phyloP scores from a whole-genome alignment of 768 basidiomycete species.

The Leccinum arenicola region DNA sequence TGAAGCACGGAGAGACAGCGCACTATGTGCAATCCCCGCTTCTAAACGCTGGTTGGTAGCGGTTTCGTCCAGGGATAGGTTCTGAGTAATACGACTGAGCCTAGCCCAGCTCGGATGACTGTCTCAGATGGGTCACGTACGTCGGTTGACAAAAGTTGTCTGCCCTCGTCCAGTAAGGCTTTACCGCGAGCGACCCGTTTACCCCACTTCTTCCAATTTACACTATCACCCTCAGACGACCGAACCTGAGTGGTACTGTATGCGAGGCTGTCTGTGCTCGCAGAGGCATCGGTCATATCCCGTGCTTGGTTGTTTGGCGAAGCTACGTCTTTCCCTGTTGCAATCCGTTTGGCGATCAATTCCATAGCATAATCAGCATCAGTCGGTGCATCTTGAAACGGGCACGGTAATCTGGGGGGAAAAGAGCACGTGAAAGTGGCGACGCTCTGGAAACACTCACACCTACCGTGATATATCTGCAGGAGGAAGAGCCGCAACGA shows the following conservation, averaged over 20 bases:
- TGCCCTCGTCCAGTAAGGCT: conserved; percentile 40
- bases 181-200: conserved; percentile 46
- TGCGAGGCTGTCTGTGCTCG: conserved; percentile 5
- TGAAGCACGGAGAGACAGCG: conserved; percentile 6
- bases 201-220: conserved; percentile 61
- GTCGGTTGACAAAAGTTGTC: conserved; percentile 35
- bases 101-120: conserved; percentile 3
- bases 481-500: conserved; percentile 50
- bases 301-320: conserved; percentile 18
- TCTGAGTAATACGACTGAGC: neutral
- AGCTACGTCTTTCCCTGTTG: conserved; percentile 46
- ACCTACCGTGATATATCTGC: conserved; percentile 46
- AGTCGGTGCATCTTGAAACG: conserved; percentile 55
- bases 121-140: conserved; percentile 32
- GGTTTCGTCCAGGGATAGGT: conserved; percentile 1
- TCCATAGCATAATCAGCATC: conserved; percentile 73
- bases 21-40: conserved; percentile 35
- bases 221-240: conserved; percentile 14
- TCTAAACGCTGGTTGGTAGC: neutral
- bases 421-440: conserved; percentile 1
- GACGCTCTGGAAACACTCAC: neutral
- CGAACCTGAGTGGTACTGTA: neutral
- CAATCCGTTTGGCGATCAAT: conserved; percentile 58
- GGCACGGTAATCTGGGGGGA: conserved; percentile 41
- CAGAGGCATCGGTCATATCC: conserved; percentile 14